Conservation (phyloP, 305 asterid genomes). For the Fraxinus velutina region DNA sequence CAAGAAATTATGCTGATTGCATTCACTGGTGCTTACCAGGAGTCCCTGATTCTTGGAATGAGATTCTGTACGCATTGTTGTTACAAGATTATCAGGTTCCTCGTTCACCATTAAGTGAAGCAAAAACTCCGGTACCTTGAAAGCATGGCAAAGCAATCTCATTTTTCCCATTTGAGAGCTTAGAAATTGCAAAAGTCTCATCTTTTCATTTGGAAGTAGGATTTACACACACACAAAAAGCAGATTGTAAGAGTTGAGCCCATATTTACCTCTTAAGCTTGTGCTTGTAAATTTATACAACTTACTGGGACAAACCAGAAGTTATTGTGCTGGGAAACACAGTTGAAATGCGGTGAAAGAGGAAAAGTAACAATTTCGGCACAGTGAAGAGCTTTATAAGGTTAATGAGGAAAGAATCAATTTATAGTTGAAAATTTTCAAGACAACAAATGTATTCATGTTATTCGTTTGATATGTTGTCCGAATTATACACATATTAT, state of each 20-base stretch:
- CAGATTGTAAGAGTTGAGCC: not conserved
- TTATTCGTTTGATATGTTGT: no score
- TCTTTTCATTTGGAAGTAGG: not conserved
- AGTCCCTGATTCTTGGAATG: conserved; percentile 86
- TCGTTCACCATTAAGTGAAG: not conserved
- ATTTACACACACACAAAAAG: not conserved
- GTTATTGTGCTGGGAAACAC: not conserved
- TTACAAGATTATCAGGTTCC: conserved; percentile 60
- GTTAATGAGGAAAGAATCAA: not conserved
- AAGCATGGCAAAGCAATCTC: not conserved
- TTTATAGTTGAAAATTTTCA: not conserved
- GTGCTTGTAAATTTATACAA: not conserved
- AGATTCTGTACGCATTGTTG: conserved; percentile 63
- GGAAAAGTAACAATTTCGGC: not conserved
- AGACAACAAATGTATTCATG: not conserved
- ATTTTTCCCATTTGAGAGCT: not conserved
- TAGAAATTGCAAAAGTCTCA: not conserved
- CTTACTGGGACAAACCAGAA: not conserved
- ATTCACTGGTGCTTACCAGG: conserved; percentile 99
- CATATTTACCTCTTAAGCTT: not conserved
- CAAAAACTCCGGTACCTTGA: not conserved
- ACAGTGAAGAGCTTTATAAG: not conserved
- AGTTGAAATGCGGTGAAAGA: not conserved
- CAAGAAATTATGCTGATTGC: conserved; percentile 70
- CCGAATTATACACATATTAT: no score